phyloP scores from a whole-genome alignment of 2,329 filamentous ascomycete species.

The Penicillium paneum region DNA sequence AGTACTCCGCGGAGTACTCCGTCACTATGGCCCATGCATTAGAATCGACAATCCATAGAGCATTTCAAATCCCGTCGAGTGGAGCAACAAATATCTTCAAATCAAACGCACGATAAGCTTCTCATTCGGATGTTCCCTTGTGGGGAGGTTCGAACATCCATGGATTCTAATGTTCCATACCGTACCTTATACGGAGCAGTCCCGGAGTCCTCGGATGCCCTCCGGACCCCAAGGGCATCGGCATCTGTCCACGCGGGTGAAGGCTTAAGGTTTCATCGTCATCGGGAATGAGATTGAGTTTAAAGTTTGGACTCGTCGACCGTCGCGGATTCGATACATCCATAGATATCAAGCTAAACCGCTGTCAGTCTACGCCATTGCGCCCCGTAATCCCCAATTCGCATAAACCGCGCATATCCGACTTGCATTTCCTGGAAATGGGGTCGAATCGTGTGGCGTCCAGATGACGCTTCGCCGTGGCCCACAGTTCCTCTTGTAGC shows the following conservation, averaged over 20 bases:
- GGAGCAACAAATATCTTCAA: not conserved
- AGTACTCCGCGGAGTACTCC: not conserved
- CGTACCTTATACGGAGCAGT: no score
- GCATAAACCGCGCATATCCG: constrained; percentile 17
- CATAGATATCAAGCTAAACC: not conserved
- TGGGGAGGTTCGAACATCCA: not conserved
- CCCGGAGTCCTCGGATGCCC: no score
- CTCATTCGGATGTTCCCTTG: not conserved
- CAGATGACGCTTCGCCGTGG: not conserved
- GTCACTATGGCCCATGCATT: no score
- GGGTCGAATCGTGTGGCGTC: constrained; percentile 16
- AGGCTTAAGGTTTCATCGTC: not conserved
- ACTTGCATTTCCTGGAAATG: constrained; percentile 27
- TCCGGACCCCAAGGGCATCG: no score
- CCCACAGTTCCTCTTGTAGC: constrained; percentile 16
- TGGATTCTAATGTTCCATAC: no score
- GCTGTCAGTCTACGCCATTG: not conserved
- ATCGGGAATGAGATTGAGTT: constrained; percentile 1
- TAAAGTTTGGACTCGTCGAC: not conserved
- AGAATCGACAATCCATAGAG: no score
- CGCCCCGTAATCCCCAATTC: constrained; percentile 1
- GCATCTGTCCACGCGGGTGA: not conserved
- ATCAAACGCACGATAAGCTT: not conserved
- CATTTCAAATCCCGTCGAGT: not conserved
- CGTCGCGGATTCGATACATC: not conserved